phyloP scores from a whole-genome alignment of 2,329 filamentous ascomycete genomes.

The Hypoxylon rubiginosum region DNA sequence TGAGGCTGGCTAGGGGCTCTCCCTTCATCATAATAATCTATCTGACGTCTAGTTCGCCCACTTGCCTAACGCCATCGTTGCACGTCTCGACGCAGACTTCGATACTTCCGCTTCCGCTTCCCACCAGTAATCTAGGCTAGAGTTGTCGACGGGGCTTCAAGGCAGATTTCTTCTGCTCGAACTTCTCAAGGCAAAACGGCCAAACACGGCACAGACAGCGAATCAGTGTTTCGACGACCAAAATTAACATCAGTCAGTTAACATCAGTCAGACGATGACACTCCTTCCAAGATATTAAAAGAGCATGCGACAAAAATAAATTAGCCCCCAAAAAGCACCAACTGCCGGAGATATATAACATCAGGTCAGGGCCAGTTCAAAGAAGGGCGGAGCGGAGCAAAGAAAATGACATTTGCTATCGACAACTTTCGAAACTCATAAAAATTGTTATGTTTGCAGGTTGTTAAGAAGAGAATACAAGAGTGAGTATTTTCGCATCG shows the following conservation, averaged over 20 bases:
- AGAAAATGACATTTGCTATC: constrained; percentile 20
- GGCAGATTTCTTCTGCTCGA: constrained; percentile 26
- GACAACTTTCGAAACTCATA: constrained; percentile 13
- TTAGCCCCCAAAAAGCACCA: constrained; percentile 32
- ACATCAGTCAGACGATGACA: constrained; percentile 37
- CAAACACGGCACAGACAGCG: constrained; percentile 13
- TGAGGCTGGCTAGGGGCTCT: constrained; percentile 28
- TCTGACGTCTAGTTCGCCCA: constrained; percentile 6
- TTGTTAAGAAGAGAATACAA: constrained; percentile 15
- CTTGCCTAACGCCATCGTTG: background rate
- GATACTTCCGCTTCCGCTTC: constrained; percentile 7
- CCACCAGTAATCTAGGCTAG: constrained; percentile 25
- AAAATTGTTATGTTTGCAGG: constrained; percentile 19
- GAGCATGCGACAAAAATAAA: constrained; percentile 25
- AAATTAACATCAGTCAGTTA: constrained; percentile 37
- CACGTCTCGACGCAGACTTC: constrained; percentile 2
- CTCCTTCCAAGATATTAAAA: constrained; percentile 38
- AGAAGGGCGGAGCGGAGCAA: background rate
- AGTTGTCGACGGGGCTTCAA: constrained; percentile 15
- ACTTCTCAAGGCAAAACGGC: constrained; percentile 24
- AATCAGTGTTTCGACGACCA: constrained; percentile 32
- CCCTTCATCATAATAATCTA: constrained; percentile 31
- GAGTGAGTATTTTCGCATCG: constrained; percentile 1
- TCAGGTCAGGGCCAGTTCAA: background rate
- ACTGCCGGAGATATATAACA: constrained; percentile 25